phyloP scores from a whole-genome alignment of 2,329 filamentous ascomycete genomes.

The Curvularia sp. region DNA sequence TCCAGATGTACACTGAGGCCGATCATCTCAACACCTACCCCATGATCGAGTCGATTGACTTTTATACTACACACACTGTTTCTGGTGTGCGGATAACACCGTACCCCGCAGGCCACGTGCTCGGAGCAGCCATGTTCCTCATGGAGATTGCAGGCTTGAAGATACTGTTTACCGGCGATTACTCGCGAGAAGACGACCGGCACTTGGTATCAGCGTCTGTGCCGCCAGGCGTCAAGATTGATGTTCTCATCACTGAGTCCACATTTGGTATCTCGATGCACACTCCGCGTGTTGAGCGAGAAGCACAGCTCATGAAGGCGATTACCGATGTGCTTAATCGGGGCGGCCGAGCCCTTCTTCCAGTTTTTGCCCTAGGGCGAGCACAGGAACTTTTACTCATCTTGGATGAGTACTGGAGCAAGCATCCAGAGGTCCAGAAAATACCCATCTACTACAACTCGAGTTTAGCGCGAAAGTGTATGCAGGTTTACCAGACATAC shows the following conservation, averaged over 20 bases:
- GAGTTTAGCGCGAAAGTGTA: constrained; percentile 93
- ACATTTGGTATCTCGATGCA: constrained; percentile 97
- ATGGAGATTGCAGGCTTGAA: constrained; percentile 97
- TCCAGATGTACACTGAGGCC: constrained; percentile 87
- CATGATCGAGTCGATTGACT: constrained; percentile 96
- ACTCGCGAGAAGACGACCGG: constrained; percentile 92
- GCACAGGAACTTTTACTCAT: constrained; percentile 95
- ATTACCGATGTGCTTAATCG: constrained; percentile 91
- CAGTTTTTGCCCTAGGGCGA: constrained; percentile 91
- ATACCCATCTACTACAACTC: constrained; percentile 97
- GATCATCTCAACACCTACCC: constrained; percentile 94
- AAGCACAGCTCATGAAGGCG: constrained; percentile 93
- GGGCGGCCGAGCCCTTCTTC: constrained; percentile 90
- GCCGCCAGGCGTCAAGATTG: constrained; percentile 86
- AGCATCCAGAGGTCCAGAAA: constrained; percentile 86
- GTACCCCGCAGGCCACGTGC: constrained; percentile 95
- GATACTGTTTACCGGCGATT: constrained; percentile 97
- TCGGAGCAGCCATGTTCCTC: constrained; percentile 97
- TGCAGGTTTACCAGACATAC: constrained; percentile 98
- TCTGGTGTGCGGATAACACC: constrained; percentile 96
- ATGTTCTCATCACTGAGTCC: constrained; percentile 96
- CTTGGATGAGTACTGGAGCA: constrained; percentile 94
- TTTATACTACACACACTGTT: constrained; percentile 96
- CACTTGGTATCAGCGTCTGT: constrained; percentile 95
- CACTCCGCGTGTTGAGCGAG: constrained; percentile 86